Evolutionary conservation across 192 early-diverging fungal species (phyloP), one percentile per base, ranked within the genome.

Genomic region (Linnemannia zychae): DNA sequence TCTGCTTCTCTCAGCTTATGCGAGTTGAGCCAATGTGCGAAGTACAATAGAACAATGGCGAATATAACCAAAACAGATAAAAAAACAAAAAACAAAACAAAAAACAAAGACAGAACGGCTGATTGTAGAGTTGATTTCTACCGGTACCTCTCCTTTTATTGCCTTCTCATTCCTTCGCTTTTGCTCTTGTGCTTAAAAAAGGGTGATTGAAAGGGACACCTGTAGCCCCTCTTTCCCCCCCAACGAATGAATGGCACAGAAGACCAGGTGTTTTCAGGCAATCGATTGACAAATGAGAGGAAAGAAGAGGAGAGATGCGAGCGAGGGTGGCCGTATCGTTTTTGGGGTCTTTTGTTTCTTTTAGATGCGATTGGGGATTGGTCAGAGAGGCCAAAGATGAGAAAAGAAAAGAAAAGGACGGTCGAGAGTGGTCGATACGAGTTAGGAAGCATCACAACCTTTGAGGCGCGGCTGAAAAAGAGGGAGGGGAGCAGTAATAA

Each of bases 381-480:
- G 57, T 31, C 22, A 2, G 24, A 33, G 57, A 33, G 28, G 24
- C 28, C 15, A 63, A 31, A 31, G 31, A 63, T 57, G 52, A 33
- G 24, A 31, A 15, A 33, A 7, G 3, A 12, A 33, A 22, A 31
- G 7, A 28, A 24, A 28, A 1, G 24, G 28, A 28, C 57, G 57
- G 57, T 63, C 57, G 57, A 63, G 57, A 63, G 57, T 63, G 57
- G 57, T 24, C 57, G 57, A 63, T 63, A 63, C 57, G 57, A 63
- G 24, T n/a, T 15, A 1, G 11, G 13, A 63, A 31, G 16, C 48
- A 24, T 31, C 0, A 12, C 24, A 3, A 44, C 9, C 40, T 3
- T 3, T 44, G 40, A 44, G 40, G 40, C 40, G 40, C 40, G 40
- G 40, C 9, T 44, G 40, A 6, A 44, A 44, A 9, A 44, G 40